Percentiles rank a stretch among this genome's conserved stretches.
Evolutionary conservation across 495 filamentous ascomycete genomes (phyloP).

Genomic region (Aspergillus taichungensis): DNA sequence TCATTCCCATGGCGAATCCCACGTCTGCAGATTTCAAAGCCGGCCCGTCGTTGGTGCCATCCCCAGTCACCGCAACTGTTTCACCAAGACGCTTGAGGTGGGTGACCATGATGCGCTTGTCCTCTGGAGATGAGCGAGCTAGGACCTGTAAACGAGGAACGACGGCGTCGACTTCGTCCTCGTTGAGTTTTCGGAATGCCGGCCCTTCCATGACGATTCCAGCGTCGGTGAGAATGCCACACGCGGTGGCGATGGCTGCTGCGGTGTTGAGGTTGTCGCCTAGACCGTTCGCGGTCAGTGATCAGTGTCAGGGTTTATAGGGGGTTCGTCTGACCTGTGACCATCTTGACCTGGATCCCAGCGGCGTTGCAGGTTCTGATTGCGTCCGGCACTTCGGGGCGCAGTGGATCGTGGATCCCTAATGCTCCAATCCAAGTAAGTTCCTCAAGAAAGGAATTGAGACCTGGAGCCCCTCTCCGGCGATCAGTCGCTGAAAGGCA

Average conservation of each 20-base stretch:
- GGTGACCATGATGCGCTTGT: constrained; percentile 73
- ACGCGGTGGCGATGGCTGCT: constrained; percentile 71
- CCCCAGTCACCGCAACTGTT: constrained; percentile 81
- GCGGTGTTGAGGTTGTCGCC: constrained; percentile 76
- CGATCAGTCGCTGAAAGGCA: constrained; percentile 39
- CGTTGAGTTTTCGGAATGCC: constrained; percentile 67
- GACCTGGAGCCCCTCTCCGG: constrained; percentile 27
- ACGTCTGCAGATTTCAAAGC: constrained; percentile 80
- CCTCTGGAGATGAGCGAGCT: constrained; percentile 79
- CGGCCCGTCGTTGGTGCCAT: constrained; percentile 86
- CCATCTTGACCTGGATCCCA: constrained; percentile 82
- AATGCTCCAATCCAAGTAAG: constrained; percentile 57
- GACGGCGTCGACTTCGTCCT: constrained; percentile 58
- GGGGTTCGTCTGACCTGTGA: constrained; percentile 39
- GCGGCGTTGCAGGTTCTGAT: constrained; percentile 66
- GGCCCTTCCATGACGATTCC: constrained; percentile 78
- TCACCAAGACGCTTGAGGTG: constrained; percentile 66
- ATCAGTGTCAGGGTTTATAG: no score
- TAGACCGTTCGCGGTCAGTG: no score
- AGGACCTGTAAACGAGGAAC: constrained; percentile 74
- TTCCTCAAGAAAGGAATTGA: constrained; percentile 46
- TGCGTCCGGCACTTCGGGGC: constrained; percentile 66
- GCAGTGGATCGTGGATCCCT: constrained; percentile 60
- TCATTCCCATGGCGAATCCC: constrained; percentile 91
- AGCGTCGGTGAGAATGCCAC: constrained; percentile 66